Base-by-base conservation (phyloP, 2,329 filamentous ascomycete species). In the Ophioceras dolichostomum region DNA sequence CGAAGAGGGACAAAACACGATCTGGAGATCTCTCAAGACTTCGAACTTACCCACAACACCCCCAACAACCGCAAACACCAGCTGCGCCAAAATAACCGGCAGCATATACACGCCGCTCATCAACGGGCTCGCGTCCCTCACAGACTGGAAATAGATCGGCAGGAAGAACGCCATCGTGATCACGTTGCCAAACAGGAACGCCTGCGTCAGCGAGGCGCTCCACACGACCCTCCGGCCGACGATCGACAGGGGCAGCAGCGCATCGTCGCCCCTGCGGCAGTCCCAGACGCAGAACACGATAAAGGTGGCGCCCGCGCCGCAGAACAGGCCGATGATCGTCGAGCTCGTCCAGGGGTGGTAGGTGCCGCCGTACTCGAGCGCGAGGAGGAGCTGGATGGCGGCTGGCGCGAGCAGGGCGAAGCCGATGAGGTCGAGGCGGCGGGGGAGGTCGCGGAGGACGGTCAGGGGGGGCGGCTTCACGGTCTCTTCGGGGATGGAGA, bases 331-430 rank as follows among this genome's bases (percentile, higher is more conserved):
- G 16, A 54, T 47, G 9, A 54, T 42, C 1, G 14, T 37, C 5
- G 45, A 37, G 2, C 39, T 45, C 10, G 44, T 45, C 51, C 53
- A 60, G 1, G 52, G 16, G 28, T 53, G 51, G 2, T 47, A 41
- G 3, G 40, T 45, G 8, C 54, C 54, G 14, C 54, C 56, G 36
- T 48, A 55, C 37, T 57, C 58, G 4, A 67, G 49, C 1, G 62
- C 64, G 0, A 67, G 50, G n/a, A 68, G 52, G 7, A 67, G 41
- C 60, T 56, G 47, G 45, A 65, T 44, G 42, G 58, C 41, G 36
- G 58, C 49, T 27, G 58, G 51, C n/a, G 64, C 57, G 30, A 71
- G 55, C 9, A 67, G 48, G 3, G 47, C 43, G 37, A 64, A 67
- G 22, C 63, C 63, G 2, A 55, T 14, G 5, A 63, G 50, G 37